Percentiles rank a stretch among this genome's conserved stretches.
phyloP scores from a whole-genome alignment of 1,139 yeast species.

The Yamadazyma songkhlaensis region DNA sequence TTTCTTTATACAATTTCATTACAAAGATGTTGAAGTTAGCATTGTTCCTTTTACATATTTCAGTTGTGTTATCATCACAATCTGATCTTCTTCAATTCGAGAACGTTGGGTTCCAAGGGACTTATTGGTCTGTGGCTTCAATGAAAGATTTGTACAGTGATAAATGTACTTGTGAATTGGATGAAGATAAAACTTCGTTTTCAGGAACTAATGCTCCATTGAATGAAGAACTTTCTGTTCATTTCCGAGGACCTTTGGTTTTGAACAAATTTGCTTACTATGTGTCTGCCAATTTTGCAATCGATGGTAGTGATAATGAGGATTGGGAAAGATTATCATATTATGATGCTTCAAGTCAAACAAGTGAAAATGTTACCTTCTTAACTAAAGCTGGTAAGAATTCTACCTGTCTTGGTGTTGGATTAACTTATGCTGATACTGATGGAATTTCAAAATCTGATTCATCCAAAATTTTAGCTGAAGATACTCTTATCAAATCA shows the following conservation, averaged over 20 bases:
- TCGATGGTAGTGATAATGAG: conserved; percentile 31
- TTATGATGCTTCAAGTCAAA: conserved; percentile 48
- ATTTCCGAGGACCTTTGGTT: conserved; percentile 89
- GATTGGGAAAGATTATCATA: conserved; percentile 74
- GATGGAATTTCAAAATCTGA: conserved; percentile 71
- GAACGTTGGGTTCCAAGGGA: conserved; percentile 76
- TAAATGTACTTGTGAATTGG: conserved; percentile 60
- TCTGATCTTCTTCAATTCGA: conserved; percentile 45
- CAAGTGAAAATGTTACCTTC: conserved; percentile 68
- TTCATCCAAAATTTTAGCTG: conserved; percentile 57
- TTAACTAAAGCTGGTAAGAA: conserved; percentile 79
- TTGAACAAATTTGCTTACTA: conserved; percentile 71
- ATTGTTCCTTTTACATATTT: background rate
- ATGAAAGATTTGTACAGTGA: conserved; percentile 49
- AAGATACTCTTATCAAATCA: conserved; percentile 59
- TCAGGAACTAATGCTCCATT: conserved; percentile 80
- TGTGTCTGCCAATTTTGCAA: conserved; percentile 39
- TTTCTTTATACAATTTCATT: background rate
- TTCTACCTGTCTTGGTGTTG: conserved; percentile 78
- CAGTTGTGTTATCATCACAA: conserved; percentile 2
- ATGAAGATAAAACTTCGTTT: conserved; percentile 50
- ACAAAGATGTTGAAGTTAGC: background rate
- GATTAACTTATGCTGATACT: conserved; percentile 73
- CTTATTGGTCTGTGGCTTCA: conserved; percentile 67
- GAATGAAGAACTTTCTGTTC: conserved; percentile 86